Evolutionary conservation across 1,139 yeast genomes (phyloP).

Genomic region (Blastobotrys capitulatus): DNA sequence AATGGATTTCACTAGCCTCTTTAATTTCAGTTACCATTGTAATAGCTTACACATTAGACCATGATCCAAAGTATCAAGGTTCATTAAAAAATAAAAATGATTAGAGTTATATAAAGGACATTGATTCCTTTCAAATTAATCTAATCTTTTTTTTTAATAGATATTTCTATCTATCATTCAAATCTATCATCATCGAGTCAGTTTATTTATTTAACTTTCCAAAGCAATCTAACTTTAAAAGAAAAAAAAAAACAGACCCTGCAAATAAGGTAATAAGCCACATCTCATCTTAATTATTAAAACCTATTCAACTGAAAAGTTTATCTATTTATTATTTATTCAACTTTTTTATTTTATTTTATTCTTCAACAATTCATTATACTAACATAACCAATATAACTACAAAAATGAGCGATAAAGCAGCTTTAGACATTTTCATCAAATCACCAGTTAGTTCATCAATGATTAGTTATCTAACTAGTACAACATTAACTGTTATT

Average conservation of each 20-base stretch:
- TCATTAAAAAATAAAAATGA: not conserved
- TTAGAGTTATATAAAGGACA: not conserved
- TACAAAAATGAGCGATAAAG: conserved; percentile 41
- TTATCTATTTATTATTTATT: not conserved
- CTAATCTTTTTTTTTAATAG: not conserved
- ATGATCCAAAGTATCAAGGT: not conserved
- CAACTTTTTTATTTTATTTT: not conserved
- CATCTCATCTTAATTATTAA: no score
- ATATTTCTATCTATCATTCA: not conserved
- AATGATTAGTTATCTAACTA: conserved; percentile 76
- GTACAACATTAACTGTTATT: conserved; percentile 76
- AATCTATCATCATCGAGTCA: no score
- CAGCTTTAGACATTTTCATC: conserved; percentile 68
- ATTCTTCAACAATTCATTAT: not conserved
- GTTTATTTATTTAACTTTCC: not conserved
- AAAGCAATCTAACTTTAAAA: not conserved
- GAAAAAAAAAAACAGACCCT: not conserved
- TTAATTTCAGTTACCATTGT: not conserved
- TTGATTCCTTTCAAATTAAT: not conserved
- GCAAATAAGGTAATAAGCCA: no score
- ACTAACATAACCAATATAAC: not conserved
- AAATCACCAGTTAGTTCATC: conserved; percentile 70
- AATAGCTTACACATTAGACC: no score
- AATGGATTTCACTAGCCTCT: not conserved
- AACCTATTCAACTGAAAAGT: not conserved